Evolutionary conservation across 805 yeast genomes (phyloP), one percentile per base, ranked within the genome.

Genomic region (Spathaspora girioi): DNA sequence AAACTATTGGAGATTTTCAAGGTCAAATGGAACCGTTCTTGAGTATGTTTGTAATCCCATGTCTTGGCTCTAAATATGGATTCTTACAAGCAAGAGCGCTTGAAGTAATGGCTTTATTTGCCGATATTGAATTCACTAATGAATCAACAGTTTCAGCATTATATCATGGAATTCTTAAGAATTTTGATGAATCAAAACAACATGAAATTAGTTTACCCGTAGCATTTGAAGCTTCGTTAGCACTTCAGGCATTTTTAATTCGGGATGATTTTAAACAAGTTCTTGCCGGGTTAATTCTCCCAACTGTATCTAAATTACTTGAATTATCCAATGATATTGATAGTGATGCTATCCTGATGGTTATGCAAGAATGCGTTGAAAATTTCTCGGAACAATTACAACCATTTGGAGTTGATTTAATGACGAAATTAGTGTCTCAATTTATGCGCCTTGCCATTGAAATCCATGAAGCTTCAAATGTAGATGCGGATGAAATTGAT

Each of bases 281-380:
- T 1, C 68, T 94, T 27, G 77, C 88, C 0, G 63, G 78, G 2
- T 82, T 86, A 44, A 87, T 93, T 51, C 79, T 92, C 31, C 88
- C 87, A 38, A 83, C 92, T 0, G 89, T 94, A 89, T 89, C 90
- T 55, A 84, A 80, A 57, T 73, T 94, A 51, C 73, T 93, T 56
- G 80, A 78, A 9, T 70, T 93, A 45, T 84, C 96, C 3, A 86
- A 89, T 61, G 84, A 84, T 52, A 82, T 92, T 56, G 99, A 93
- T 61, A 83, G 87, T 52, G 99, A 94, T 63, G 81, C 91, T 1
- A 79, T 94, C 27, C 83, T 96, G 19, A 87, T 86, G 20, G 97
- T 93, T 6, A 90, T 93, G 86, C 98, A 93, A 73, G 97, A 92
- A 60, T 86, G 94, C 64, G 97, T 93, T 29, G 97, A 92, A 63